Percentiles rank a stretch among this genome's conserved stretches.
Conservation (phyloP, 345 rosid species). For the Syzygium aromaticum region DNA sequence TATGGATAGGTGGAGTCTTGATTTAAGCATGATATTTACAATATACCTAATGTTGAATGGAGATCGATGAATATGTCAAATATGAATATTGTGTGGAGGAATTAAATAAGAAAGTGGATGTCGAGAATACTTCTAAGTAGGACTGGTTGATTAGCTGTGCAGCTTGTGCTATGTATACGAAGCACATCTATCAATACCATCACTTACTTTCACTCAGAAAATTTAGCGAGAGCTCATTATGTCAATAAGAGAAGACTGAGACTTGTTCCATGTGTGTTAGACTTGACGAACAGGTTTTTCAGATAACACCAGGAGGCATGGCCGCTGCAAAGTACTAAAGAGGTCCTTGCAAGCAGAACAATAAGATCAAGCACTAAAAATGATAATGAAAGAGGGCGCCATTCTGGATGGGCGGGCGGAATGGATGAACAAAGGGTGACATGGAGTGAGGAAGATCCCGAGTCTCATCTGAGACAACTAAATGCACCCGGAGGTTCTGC, state of each 20-base stretch:
- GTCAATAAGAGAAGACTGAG: background rate
- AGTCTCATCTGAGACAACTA: too few species aligned
- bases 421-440: too few species aligned
- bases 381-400: too few species aligned
- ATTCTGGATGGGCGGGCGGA: too few species aligned
- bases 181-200: background rate
- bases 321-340: background rate
- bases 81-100: background rate
- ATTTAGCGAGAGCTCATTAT: background rate
- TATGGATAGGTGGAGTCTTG: too few species aligned
- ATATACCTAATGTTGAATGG: too few species aligned
- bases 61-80: background rate
- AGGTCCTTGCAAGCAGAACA: background rate
- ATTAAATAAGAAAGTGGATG: background rate
- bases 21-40: too few species aligned
- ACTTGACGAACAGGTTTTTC: too few species aligned
- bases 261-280: background rate
- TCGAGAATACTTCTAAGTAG: constrained; percentile 1
- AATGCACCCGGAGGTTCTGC: too few species aligned
- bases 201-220: background rate
- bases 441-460: too few species aligned
- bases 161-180: accelerated
- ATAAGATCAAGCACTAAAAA: background rate
- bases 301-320: background rate
- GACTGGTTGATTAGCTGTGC: accelerated